phyloP scores from a whole-genome alignment of 2,329 filamentous ascomycete species.

The Beauveria sp. region DNA sequence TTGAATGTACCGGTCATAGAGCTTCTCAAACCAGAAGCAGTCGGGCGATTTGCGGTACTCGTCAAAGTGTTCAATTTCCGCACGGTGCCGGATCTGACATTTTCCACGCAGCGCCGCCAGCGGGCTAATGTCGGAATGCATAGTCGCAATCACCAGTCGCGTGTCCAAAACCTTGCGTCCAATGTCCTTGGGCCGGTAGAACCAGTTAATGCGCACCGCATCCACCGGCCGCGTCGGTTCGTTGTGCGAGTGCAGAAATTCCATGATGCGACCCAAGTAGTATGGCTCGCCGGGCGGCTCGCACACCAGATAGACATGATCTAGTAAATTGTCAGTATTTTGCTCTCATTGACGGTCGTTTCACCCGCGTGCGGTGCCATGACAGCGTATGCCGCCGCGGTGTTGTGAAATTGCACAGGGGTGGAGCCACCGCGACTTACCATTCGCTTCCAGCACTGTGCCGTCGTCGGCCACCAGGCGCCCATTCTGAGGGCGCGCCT shows the following conservation, averaged over 20 bases:
- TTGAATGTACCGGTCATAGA: constrained; percentile 97
- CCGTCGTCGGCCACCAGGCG: constrained; percentile 87
- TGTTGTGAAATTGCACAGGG: constrained; percentile 13
- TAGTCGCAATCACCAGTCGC: constrained; percentile 86
- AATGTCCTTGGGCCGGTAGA: constrained; percentile 93
- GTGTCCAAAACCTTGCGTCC: constrained; percentile 87
- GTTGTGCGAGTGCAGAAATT: constrained; percentile 81
- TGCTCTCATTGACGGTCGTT: neutral
- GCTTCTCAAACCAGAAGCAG: constrained; percentile 93
- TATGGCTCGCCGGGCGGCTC: constrained; percentile 97
- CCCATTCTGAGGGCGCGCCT: constrained; percentile 62
- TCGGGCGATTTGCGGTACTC: constrained; percentile 78
- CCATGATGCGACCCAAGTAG: constrained; percentile 96
- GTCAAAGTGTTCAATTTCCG: constrained; percentile 75
- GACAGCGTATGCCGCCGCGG: neutral
- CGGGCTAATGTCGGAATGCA: constrained; percentile 96
- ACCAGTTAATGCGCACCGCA: constrained; percentile 92
- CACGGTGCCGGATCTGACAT: constrained; percentile 82
- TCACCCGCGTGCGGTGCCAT: neutral
- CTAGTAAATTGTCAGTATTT: constrained; percentile 24
- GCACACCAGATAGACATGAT: constrained; percentile 90
- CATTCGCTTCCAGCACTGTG: constrained; percentile 73
- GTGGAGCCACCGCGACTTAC: constrained; percentile 40
- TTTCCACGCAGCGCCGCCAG: constrained; percentile 88
- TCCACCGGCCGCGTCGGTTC: constrained; percentile 68